Percentiles rank a stretch among this genome's conserved stretches.
phyloP scores from a whole-genome alignment of 108 stramenopile genomes.

The Skeletonema grethae region DNA sequence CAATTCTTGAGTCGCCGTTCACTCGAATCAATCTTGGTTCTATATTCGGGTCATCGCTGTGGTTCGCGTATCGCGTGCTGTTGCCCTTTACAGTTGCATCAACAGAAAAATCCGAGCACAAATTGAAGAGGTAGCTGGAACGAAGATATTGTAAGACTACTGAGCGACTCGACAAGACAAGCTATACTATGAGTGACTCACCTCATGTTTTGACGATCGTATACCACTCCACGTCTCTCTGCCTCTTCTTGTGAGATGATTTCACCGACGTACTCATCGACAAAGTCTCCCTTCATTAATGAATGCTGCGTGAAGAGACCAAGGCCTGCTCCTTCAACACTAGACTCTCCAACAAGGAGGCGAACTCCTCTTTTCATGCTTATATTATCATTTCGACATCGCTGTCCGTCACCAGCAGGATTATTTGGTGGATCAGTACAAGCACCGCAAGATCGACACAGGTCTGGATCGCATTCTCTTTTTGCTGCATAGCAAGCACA shows the following conservation, averaged over 20 bases:
- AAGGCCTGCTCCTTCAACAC: conserved; percentile 73
- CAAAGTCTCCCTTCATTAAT: conserved; percentile 77
- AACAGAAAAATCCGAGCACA: conserved; percentile 68
- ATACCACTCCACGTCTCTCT: conserved; percentile 78
- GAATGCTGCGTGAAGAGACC: conserved; percentile 74
- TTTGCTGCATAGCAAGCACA: conserved; percentile 79
- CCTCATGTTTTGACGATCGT: conserved; percentile 71
- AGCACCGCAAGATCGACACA: conserved; percentile 68
- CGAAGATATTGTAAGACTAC: too few relatives aligned
- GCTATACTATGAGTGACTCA: too few relatives aligned
- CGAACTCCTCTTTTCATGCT: conserved; percentile 68
- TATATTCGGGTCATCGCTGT: conserved; percentile 74
- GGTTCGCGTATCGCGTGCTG: conserved; percentile 84
- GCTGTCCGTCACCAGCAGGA: conserved; percentile 44
- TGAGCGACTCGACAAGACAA: too few relatives aligned
- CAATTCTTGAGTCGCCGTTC: conserved; percentile 80
- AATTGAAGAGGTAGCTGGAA: conserved; percentile 73
- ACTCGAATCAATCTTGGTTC: conserved; percentile 62
- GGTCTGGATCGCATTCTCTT: conserved; percentile 90
- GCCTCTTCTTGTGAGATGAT: conserved; percentile 81
- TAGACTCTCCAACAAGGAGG: conserved; percentile 64
- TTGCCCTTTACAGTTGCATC: conserved; percentile 86
- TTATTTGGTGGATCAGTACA: conserved; percentile 63
- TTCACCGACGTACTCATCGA: conserved; percentile 89
- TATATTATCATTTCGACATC: conserved; percentile 76